Percentiles rank a stretch among this genome's conserved stretches.
phyloP scores from a whole-genome alignment of 1,139 yeast genomes.

The Yamadazyma atmosphaerica region DNA sequence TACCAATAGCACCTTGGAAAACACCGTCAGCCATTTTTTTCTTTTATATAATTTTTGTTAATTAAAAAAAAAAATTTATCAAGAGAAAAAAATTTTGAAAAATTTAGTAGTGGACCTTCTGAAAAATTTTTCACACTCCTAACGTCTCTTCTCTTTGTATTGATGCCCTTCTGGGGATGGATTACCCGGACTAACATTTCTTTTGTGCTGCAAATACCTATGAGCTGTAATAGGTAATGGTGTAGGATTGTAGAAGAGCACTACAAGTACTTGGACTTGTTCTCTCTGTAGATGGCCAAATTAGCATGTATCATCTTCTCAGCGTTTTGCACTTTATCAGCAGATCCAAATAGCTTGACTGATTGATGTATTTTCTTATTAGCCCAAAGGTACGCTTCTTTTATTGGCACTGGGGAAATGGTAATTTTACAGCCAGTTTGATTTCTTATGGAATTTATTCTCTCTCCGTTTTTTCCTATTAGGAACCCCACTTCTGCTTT shows the following conservation, averaged over 20 bases:
- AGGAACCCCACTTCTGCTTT: constrained; percentile 30
- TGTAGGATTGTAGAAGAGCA: neutral
- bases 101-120: neutral
- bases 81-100: constrained; percentile 16
- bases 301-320: constrained; percentile 15
- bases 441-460: constrained; percentile 26
- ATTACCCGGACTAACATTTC: constrained; percentile 11
- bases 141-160: neutral
- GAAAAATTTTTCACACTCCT: neutral
- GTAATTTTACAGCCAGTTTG: constrained; percentile 29
- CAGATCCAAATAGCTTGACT: constrained; percentile 16
- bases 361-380: constrained; percentile 11
- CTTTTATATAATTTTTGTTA: no score
- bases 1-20: constrained; percentile 95
- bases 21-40: constrained; percentile 93
- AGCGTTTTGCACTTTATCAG: constrained; percentile 19
- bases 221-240: neutral
- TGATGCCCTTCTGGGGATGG: neutral
- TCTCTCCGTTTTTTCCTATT: constrained; percentile 28
- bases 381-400: constrained; percentile 9
- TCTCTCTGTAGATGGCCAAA: constrained; percentile 9
- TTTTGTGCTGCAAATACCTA: constrained; percentile 6
- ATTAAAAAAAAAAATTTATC: constrained; percentile 12
- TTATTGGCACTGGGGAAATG: constrained; percentile 18
- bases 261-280: constrained; percentile 9